These are phyloP conservation scores for Diutina mesorugosa DNA, from an alignment of 1,139 yeast species.

Conservation along the genomic window DNA sequence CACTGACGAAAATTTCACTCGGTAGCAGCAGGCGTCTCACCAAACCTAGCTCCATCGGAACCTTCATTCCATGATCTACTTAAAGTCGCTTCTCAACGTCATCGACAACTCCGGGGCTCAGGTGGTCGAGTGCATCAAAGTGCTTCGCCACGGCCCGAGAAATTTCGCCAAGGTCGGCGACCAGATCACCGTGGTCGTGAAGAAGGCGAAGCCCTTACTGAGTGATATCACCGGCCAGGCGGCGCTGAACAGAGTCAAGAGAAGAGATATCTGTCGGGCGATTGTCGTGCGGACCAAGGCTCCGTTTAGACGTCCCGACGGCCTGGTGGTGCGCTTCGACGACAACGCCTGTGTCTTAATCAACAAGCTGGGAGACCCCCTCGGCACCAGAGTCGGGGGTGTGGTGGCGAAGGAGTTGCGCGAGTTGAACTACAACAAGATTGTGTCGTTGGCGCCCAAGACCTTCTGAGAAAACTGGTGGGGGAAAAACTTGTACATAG, in stretches of 20 bases:
- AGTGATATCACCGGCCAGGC: constrained; percentile 56
- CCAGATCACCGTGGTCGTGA: constrained; percentile 87
- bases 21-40: background rate
- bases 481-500: background rate
- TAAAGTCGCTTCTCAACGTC: constrained; percentile 79
- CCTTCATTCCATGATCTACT: constrained; percentile 50
- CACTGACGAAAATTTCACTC: background rate
- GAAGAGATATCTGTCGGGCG: constrained; percentile 94
- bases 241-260: constrained; percentile 70
- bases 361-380: constrained; percentile 85
- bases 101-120: constrained; percentile 95
- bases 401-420: constrained; percentile 89
- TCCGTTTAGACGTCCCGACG: constrained; percentile 76
- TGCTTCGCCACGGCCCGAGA: constrained; percentile 76
- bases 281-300: constrained; percentile 90
- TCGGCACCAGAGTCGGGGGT: constrained; percentile 86
- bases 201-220: constrained; percentile 69
- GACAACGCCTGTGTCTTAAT: constrained; percentile 95
- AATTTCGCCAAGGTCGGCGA: constrained; percentile 83
- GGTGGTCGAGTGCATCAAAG: constrained; percentile 91
- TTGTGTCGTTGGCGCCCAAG: constrained; percentile 85
- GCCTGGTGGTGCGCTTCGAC: constrained; percentile 76
- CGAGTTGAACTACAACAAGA: constrained; percentile 74
- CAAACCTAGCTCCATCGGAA: background rate
- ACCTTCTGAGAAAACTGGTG: constrained; percentile 32